Conservation (phyloP, 352 stramenopile genomes). For the Phytophthora boehmeriae region DNA sequence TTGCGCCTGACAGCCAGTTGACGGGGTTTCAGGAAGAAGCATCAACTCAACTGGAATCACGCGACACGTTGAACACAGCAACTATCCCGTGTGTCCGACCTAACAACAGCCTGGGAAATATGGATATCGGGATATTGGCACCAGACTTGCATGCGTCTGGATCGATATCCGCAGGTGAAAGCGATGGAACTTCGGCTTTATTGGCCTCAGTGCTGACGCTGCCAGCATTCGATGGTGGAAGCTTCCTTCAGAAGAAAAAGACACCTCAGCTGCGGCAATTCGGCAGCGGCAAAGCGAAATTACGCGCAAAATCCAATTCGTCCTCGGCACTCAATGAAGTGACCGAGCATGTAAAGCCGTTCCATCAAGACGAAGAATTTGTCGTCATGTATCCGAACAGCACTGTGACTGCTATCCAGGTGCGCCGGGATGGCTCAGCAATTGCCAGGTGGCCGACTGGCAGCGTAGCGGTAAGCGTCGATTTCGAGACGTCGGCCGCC, state of each 20-base stretch:
- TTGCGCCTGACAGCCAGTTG: background rate
- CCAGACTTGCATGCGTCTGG: background rate
- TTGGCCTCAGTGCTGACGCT: slow-evolving; percentile 55
- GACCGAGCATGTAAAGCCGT: slow-evolving; percentile 9
- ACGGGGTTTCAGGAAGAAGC: background rate
- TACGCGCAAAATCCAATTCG: slow-evolving; percentile 1
- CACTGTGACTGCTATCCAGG: slow-evolving; percentile 52
- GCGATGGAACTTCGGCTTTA: slow-evolving; percentile 40
- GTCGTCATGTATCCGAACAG: slow-evolving; percentile 51
- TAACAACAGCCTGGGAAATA: background rate
- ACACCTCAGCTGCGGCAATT: slow-evolving; percentile 15
- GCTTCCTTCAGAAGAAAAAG: slow-evolving; percentile 49
- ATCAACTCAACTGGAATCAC: background rate
- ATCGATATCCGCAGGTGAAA: background rate
- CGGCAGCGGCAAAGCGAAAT: slow-evolving; percentile 19
- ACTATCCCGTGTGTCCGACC: background rate
- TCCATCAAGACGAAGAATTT: slow-evolving; percentile 48
- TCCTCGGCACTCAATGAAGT: background rate
- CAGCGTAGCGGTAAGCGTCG: slow-evolving; percentile 68
- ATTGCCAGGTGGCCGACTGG: slow-evolving; percentile 73
- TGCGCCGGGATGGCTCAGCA: slow-evolving; percentile 67
- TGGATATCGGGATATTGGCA: background rate
- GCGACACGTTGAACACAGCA: background rate
- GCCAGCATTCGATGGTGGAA: slow-evolving; percentile 47
- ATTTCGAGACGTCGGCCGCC: slow-evolving; percentile 46